phyloP scores from a whole-genome alignment of 352 stramenopile species.

The Phytopythium sindhum region DNA sequence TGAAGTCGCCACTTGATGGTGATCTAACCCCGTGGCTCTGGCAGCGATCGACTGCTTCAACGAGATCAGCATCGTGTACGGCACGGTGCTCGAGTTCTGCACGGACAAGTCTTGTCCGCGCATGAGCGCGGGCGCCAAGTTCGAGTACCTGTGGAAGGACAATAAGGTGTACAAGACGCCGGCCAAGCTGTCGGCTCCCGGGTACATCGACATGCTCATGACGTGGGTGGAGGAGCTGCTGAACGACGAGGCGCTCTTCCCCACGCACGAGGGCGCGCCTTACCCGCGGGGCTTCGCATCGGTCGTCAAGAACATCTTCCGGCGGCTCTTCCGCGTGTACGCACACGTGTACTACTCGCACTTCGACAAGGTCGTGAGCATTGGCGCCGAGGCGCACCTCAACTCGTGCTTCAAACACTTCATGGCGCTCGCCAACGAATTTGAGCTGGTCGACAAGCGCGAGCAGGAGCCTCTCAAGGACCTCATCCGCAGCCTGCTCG shows the following conservation, averaged over 20 bases:
- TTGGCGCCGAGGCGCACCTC: slow-evolving; percentile 94
- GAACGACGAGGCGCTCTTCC: slow-evolving; percentile 77
- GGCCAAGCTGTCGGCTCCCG: slow-evolving; percentile 64
- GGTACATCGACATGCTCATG: slow-evolving; percentile 94
- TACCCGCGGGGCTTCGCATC: slow-evolving; percentile 86
- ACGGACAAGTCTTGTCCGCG: slow-evolving; percentile 57
- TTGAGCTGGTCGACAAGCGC: slow-evolving; percentile 91
- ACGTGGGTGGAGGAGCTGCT: slow-evolving; percentile 89
- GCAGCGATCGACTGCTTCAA: slow-evolving; percentile 94
- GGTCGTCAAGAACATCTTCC: slow-evolving; percentile 93
- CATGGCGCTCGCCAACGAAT: slow-evolving; percentile 95
- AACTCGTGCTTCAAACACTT: slow-evolving; percentile 99
- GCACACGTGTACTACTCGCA: slow-evolving; percentile 97
- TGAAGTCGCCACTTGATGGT: too few species aligned
- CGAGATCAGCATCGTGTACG: slow-evolving; percentile 92
- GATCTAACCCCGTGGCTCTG: slow-evolving; percentile 4
- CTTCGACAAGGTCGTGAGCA: slow-evolving; percentile 93
- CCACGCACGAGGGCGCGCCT: slow-evolving; percentile 46
- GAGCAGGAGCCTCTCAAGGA: slow-evolving; percentile 94
- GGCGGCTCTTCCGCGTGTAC: slow-evolving; percentile 96
- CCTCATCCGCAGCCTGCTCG: slow-evolving; percentile 90
- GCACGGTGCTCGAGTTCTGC: slow-evolving; percentile 85
- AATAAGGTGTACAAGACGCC: slow-evolving; percentile 68
- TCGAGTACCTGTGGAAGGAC: slow-evolving; percentile 90
- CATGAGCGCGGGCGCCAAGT: slow-evolving; percentile 82